Conservation (phyloP, 192 early-diverging fungal genomes). For the Funneliformis mosseae region DNA sequence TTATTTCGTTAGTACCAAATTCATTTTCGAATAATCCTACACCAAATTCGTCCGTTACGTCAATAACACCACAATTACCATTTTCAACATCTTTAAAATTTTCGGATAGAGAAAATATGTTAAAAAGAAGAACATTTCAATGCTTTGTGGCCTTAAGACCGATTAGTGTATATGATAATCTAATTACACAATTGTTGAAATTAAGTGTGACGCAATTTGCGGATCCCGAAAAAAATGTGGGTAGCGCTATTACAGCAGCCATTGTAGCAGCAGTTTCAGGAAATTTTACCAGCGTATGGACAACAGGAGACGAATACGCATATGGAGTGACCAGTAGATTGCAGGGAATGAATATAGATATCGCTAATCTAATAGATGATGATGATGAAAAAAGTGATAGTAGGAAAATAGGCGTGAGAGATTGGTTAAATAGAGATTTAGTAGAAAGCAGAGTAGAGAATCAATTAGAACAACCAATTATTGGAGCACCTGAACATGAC, state of each 20-base stretch:
- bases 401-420: slow-evolving; percentile 43
- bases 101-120: slow-evolving; percentile 59
- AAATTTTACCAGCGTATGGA: slow-evolving; percentile 56
- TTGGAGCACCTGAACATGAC: slow-evolving; percentile 68
- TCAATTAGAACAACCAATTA: slow-evolving; percentile 53
- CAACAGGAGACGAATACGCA: slow-evolving; percentile 56
- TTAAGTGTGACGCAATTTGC: slow-evolving; percentile 53
- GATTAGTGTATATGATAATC: slow-evolving; percentile 56
- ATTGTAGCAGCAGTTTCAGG: slow-evolving; percentile 52
- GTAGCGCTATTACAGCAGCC: slow-evolving; percentile 48
- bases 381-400: slow-evolving; percentile 46
- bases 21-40: slow-evolving; percentile 46
- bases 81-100: slow-evolving; percentile 46
- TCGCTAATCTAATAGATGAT: slow-evolving; percentile 42
- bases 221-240: slow-evolving; percentile 56
- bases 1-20: slow-evolving; percentile 56
- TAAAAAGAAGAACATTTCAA: slow-evolving; percentile 68
- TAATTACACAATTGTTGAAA: slow-evolving; percentile 49
- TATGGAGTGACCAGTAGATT: slow-evolving; percentile 61
- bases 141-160: slow-evolving; percentile 68
- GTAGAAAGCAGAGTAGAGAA: slow-evolving; percentile 32
- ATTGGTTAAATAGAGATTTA: slow-evolving; percentile 47
- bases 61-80: slow-evolving; percentile 33
- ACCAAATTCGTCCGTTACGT: slow-evolving; percentile 39
- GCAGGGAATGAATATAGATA: slow-evolving; percentile 50